Evolutionary conservation across 2,329 filamentous ascomycete genomes (phyloP), one percentile per base, ranked within the genome.

Genomic region (Hymenoscyphus occultus): DNA sequence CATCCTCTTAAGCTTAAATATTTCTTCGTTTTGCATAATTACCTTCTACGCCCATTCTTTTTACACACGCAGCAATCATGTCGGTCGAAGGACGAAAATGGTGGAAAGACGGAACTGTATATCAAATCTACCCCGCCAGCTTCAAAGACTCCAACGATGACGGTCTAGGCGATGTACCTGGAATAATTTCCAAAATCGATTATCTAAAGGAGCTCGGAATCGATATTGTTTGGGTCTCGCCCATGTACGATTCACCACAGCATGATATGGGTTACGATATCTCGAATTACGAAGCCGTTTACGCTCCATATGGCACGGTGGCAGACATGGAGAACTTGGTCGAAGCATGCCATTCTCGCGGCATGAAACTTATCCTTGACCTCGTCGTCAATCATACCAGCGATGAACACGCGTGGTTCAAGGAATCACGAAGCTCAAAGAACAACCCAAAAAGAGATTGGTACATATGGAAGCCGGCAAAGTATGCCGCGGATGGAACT

Each of bases 321-420:
- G 78, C 81, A 65, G 88, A 92, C 72, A 84, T 90, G 60, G 86
- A 91, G 64, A 76, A 77, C 0, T 75, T 92, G 42, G 86, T 90
- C 60, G 73, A 81, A 32, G 84, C 83, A 57, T 82, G 84, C 51
- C 87, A 90, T 66, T 76, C 81, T 16, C 81, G 87, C 3, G 86
- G 83, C 2, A 90, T 93, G 84, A 86, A 84, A 69, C 77, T 93
- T 12, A 86, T 93, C 64, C 82, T 93, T 65, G 90, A 93, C 72
- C 80, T 93, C 2, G 90, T 93, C 1, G 83, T 93, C 67, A 94
- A 93, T 70, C 90, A 94, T 74, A 92, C 90, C 0, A 90, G 86
- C 2, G 84, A 89, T 68, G 82, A 90, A 74, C 88, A 91, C 71
- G 80, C 81, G 3, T 93, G 85, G 86, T 88, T 88, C 72, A 74